Evolutionary conservation across 2,329 filamentous ascomycete genomes (phyloP).

Genomic region (Fusarium equiseti): DNA sequence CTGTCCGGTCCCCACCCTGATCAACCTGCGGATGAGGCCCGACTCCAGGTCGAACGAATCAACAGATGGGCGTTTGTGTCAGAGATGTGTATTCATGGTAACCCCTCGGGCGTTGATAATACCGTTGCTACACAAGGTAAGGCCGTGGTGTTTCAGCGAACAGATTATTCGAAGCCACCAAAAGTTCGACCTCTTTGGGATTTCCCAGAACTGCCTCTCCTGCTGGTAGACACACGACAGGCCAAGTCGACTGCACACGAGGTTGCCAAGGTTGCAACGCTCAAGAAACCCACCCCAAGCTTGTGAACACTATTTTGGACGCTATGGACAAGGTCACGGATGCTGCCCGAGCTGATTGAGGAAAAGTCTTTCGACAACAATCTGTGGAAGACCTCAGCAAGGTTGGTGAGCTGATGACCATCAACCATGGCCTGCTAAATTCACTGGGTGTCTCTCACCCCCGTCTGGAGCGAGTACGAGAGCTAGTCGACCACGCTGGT

Average conservation of each 20-base stretch:
- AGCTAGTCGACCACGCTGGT: slow-evolving; percentile 87
- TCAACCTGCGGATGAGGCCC: slow-evolving; percentile 88
- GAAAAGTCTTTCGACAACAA: slow-evolving; percentile 75
- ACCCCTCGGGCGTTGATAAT: slow-evolving; percentile 96
- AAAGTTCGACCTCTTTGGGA: slow-evolving; percentile 81
- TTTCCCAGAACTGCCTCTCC: slow-evolving; percentile 91
- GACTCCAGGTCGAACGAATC: slow-evolving; percentile 91
- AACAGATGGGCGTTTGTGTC: slow-evolving; percentile 98
- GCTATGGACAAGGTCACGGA: slow-evolving; percentile 81
- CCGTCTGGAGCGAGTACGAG: slow-evolving; percentile 88
- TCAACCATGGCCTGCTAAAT: slow-evolving; percentile 94
- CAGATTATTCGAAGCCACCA: slow-evolving; percentile 82
- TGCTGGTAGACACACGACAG: slow-evolving; percentile 91
- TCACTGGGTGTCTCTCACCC: slow-evolving; percentile 95
- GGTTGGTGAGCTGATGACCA: slow-evolving; percentile 87
- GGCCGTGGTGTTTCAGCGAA: slow-evolving; percentile 89
- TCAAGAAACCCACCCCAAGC: slow-evolving; percentile 78
- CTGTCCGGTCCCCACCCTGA: slow-evolving; percentile 92
- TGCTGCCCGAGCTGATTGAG: slow-evolving; percentile 66
- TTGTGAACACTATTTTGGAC: slow-evolving; percentile 85
- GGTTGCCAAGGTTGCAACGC: slow-evolving; percentile 83
- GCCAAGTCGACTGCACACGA: slow-evolving; percentile 86
- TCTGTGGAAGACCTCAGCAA: slow-evolving; percentile 74
- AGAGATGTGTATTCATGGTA: slow-evolving; percentile 97
- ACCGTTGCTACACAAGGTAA: slow-evolving; percentile 95